Conservation (phyloP, 257 asterid genomes). For the Nicotiana otophora region DNA sequence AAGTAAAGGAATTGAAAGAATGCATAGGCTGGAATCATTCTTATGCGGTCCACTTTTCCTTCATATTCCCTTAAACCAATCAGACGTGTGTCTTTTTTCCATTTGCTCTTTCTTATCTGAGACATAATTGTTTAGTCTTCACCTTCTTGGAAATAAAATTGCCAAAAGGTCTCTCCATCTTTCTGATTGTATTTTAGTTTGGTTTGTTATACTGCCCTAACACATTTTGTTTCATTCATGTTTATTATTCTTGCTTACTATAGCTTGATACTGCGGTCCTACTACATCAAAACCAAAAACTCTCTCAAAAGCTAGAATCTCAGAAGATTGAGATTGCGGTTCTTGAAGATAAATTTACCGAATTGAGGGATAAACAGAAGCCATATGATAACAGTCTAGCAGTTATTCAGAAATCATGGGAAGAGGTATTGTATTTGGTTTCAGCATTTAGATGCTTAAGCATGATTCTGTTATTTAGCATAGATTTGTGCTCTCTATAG, state of each 20-base stretch:
- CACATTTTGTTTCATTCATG: background rate
- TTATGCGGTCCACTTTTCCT: background rate
- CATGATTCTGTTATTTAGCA: background rate
- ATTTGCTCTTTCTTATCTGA: background rate
- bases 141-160: background rate
- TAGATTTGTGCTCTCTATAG: background rate
- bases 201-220: too few relatives aligned
- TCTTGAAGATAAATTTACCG: slow-evolving; percentile 47
- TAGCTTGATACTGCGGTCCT: slow-evolving; percentile 91
- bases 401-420: slow-evolving; percentile 58
- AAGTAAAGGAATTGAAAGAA: background rate
- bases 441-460: background rate
- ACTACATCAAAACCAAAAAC: slow-evolving; percentile 91
- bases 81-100: background rate
- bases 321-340: slow-evolving; percentile 70
- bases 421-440: slow-evolving; percentile 44
- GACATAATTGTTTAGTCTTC: background rate
- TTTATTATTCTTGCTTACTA: slow-evolving; percentile 11
- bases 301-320: slow-evolving; percentile 78
- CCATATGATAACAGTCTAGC: slow-evolving; percentile 44
- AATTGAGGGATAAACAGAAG: slow-evolving; percentile 56
- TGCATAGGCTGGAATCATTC: background rate
- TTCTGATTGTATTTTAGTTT: background rate
- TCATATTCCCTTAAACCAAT: background rate
- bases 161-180: background rate